phyloP scores from a whole-genome alignment of 2,329 filamentous ascomycete genomes.

The Fusarium sp. region DNA sequence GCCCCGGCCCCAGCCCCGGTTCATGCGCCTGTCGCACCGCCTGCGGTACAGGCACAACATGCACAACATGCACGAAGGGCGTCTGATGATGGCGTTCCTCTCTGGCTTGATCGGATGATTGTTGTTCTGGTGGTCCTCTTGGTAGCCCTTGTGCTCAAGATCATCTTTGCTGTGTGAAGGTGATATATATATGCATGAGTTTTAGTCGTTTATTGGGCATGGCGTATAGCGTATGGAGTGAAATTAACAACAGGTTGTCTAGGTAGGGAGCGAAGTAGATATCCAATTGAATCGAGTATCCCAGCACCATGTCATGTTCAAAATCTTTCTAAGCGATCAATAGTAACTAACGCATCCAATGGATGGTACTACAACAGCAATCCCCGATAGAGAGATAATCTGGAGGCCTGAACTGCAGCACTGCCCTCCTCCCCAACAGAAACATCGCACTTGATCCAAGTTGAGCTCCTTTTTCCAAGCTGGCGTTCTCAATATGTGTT shows the following conservation, averaged over 20 bases:
- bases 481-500: neutral
- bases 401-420: no score
- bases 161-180: slow-evolving; percentile 53
- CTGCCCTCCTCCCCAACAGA: no score
- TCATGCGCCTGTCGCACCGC: slow-evolving; percentile 6
- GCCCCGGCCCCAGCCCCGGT: slow-evolving; percentile 17
- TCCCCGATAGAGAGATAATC: no score
- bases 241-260: slow-evolving; percentile 2
- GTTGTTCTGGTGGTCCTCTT: slow-evolving; percentile 76
- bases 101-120: slow-evolving; percentile 87
- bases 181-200: neutral
- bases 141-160: slow-evolving; percentile 73
- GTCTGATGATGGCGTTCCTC: slow-evolving; percentile 63
- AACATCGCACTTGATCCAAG: no score
- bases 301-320: no score
- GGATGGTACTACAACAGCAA: no score
- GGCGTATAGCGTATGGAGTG: slow-evolving; percentile 19
- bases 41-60: slow-evolving; percentile 29
- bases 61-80: slow-evolving; percentile 38
- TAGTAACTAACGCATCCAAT: no score
- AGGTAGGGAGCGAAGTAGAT: slow-evolving; percentile 39
- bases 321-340: no score
- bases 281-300: slow-evolving; percentile 36
- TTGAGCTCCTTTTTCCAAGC: no score
- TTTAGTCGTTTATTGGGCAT: slow-evolving; percentile 7